Conservation (phyloP, 805 yeast genomes). For the Candida awuae region DNA sequence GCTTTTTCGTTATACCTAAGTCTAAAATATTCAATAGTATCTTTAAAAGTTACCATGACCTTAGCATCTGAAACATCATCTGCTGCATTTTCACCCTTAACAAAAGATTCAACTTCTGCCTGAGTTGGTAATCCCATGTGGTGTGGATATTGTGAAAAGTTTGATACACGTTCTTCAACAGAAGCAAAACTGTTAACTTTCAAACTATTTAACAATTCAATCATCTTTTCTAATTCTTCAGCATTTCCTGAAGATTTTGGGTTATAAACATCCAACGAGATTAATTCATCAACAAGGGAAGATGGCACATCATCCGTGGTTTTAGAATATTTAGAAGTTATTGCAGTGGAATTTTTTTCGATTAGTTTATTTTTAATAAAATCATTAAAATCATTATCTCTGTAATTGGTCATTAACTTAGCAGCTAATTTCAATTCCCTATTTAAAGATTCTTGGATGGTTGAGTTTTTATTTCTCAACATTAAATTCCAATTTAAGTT, state of each 20-base stretch:
- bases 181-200: conserved; percentile 33
- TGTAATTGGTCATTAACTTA: conserved; percentile 54
- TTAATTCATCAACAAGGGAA: conserved; percentile 47
- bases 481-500: conserved; percentile 64
- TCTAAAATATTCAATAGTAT: conserved; percentile 58
- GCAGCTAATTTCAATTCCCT: conserved; percentile 72
- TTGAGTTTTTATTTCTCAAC: conserved; percentile 48
- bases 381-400: conserved; percentile 39
- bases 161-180: conserved; percentile 28
- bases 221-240: conserved; percentile 15
- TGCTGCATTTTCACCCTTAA: conserved; percentile 47
- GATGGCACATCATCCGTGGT: conserved; percentile 64
- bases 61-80: conserved; percentile 57
- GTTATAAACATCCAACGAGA: conserved; percentile 20
- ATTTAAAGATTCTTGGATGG: conserved; percentile 58
- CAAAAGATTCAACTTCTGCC: conserved; percentile 50
- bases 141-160: conserved; percentile 43
- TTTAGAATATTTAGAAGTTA: conserved; percentile 13
- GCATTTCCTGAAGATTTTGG: conserved; percentile 17
- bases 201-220: conserved; percentile 25
- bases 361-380: conserved; percentile 47
- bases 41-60: conserved; percentile 52
- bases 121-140: conserved; percentile 74
- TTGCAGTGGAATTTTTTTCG: conserved; percentile 28
- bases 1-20: conserved; percentile 41